phyloP scores from a whole-genome alignment of 2,329 filamentous ascomycete genomes.

The Xylaria arbuscula region DNA sequence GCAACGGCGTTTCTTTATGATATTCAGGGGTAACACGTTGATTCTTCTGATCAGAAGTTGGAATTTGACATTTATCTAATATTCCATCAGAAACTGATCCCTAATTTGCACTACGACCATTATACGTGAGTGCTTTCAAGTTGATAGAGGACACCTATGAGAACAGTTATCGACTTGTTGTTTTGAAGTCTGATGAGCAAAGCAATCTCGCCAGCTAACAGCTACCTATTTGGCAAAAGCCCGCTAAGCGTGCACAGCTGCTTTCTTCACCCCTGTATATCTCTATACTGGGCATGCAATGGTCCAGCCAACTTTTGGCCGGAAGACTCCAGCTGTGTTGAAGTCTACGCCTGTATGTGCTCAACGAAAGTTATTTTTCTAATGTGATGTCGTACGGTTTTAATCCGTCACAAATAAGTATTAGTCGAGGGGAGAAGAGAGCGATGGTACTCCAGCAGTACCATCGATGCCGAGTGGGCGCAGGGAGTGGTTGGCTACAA shows the following conservation, averaged over 20 bases:
- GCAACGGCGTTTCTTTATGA: slow-evolving; percentile 35
- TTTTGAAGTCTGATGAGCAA: not conserved
- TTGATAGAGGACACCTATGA: not conserved
- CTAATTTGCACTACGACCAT: too few relatives aligned
- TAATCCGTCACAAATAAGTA: not conserved
- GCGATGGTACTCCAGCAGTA: not conserved
- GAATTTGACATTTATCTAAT: not conserved
- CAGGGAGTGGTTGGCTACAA: not conserved
- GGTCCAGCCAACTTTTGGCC: too few relatives aligned
- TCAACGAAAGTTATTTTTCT: not conserved
- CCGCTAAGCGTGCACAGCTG: not conserved
- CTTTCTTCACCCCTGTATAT: not conserved
- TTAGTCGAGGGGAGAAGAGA: too few relatives aligned
- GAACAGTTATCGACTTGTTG: not conserved
- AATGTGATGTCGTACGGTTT: not conserved
- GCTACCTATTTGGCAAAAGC: too few relatives aligned
- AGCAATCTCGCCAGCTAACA: not conserved
- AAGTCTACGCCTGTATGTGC: too few relatives aligned
- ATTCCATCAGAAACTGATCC: not conserved
- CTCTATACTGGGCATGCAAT: not conserved
- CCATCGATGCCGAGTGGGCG: not conserved
- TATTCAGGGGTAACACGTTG: slow-evolving; percentile 10
- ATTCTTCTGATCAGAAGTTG: slow-evolving; percentile 5
- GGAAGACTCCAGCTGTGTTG: too few relatives aligned
- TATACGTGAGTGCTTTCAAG: not conserved